A percentile compares a stretch with the other conserved stretches of the same genome.
phyloP scores from a whole-genome alignment of 768 basidiomycete species.

The Phlebiopsis gigantea region DNA sequence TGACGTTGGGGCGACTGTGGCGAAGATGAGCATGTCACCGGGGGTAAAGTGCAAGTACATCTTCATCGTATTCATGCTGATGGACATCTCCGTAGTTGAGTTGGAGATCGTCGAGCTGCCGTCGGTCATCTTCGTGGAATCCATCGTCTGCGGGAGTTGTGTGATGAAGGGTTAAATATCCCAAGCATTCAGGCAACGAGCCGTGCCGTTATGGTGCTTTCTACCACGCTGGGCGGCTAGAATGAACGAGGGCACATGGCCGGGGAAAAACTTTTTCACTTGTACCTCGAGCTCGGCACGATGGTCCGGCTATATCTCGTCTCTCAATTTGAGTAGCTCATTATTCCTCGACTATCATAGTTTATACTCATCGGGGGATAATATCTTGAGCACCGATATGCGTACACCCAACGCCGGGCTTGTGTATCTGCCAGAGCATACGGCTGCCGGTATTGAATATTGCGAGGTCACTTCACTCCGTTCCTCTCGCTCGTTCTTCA shows the following conservation, averaged over 20 bases:
- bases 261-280: no score
- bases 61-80: neutral
- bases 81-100: neutral
- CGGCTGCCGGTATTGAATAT: no score
- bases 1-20: neutral
- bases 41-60: constrained; percentile 1
- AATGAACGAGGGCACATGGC: no score
- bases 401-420: no score
- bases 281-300: no score
- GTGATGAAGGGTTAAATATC: neutral
- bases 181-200: neutral
- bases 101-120: neutral
- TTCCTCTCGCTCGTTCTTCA: neutral
- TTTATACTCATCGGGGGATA: no score
- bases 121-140: neutral
- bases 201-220: neutral
- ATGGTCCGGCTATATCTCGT: no score
- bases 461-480: neutral
- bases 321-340: no score
- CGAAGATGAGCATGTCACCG: neutral
- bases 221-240: no score
- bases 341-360: no score
- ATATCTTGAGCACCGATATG: no score
- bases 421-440: no score
- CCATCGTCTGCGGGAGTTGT: neutral